These are phyloP conservation scores for Diphasiastrum complanatum DNA, from an alignment of 83 land plant species.

Conservation along the genomic window DNA sequence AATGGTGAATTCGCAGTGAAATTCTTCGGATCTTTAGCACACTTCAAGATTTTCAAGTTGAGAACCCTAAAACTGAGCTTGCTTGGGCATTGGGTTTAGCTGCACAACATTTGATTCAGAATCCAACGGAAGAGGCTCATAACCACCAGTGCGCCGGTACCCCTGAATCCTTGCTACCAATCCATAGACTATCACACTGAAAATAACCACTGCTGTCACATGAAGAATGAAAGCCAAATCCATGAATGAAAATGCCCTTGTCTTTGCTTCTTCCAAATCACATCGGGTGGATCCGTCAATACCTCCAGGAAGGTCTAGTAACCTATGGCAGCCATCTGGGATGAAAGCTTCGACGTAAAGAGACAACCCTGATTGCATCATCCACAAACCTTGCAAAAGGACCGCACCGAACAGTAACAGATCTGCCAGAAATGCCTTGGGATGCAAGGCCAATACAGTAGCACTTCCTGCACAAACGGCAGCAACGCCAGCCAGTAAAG, in stretches of 20 bases:
- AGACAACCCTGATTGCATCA: constrained; percentile 48
- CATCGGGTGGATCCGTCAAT: constrained; percentile 37
- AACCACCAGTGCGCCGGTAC: constrained; percentile 27
- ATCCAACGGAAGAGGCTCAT: constrained; percentile 30
- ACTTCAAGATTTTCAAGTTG: no score
- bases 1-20: no score
- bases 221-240: constrained; percentile 49
- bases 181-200: constrained; percentile 27
- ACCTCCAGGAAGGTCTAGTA: constrained; percentile 14
- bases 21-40: no score
- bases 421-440: constrained; percentile 46
- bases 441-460: constrained; percentile 33
- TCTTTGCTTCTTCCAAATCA: constrained; percentile 45
- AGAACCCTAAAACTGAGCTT: no score
- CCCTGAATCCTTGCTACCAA: constrained; percentile 26
- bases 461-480: constrained; percentile 19
- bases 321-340: constrained; percentile 49
- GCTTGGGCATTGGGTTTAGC: constrained; percentile 32
- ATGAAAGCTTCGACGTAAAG: constrained; percentile 47
- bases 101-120: constrained; percentile 33
- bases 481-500: constrained; percentile 23
- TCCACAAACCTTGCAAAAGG: constrained; percentile 57
- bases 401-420: constrained; percentile 40
- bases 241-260: constrained; percentile 45
- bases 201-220: constrained; percentile 31